Evolutionary conservation across 768 basidiomycete species (phyloP), one percentile per base, ranked within the genome.

Genomic region (Psilocybe cubensis): DNA sequence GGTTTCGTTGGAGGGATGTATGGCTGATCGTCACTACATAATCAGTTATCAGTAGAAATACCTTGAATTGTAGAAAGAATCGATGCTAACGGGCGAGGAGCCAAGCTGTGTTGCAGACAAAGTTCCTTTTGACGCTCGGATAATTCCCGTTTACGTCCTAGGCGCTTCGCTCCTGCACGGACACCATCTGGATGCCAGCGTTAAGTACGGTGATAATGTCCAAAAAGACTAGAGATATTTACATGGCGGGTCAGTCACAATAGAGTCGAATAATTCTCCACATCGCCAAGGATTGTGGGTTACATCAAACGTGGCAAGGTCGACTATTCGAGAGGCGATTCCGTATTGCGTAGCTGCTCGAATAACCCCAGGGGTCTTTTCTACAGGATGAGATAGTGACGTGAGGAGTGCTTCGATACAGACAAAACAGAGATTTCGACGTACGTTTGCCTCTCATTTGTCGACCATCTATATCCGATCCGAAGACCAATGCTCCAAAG

Each of bases 401-500:
- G 21, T 40, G 40, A 20, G 23, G 25, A 23, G 0, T 6, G 21
- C n/a, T 50, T 42, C 25, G 31, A 20, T 12, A 12, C 11, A 10
- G 44, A n/a, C 28, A 51, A 24, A 6, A 14, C 51, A 27, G 38
- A 31, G 24, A 11, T 25, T 11, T 38, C 4, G 5, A 59, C 72
- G 52, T 61, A 89, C 94, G 83, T 82, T 93, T 96, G 17, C 97
- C 97, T 58, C 94, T 80, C 90, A 98, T 96, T 69, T 98, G 96
- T 40, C 97, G 82, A 0, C 97, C 97, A 66, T 98, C 96, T 47
- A 99, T 98, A 70, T 98, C 97, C 17, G 93, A 95, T 17, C 96
- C 97, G 54, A 91, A 86, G 0, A 95, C 84, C 24, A 86, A 72
- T 0, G 95, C 89, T 2, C 97, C 97, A 63, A 96, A 98, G 66